Evolutionary conservation across 495 filamentous ascomycete species (phyloP).

Genomic region (Monascus purpureus): DNA sequence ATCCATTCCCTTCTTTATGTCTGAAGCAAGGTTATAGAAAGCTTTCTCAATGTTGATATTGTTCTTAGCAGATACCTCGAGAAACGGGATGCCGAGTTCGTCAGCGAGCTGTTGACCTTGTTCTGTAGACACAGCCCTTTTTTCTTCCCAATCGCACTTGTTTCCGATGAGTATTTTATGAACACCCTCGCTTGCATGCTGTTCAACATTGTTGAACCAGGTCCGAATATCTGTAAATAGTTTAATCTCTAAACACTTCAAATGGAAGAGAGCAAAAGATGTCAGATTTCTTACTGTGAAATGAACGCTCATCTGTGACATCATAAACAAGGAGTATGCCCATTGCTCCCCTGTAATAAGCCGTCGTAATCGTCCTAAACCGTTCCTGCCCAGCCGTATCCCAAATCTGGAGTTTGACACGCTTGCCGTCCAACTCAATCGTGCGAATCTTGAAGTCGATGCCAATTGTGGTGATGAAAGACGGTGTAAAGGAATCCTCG

Average conservation of each 20-base stretch:
- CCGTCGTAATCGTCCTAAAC: conserved; percentile 96
- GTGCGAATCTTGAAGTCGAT: conserved; percentile 99
- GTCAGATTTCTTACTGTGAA: conserved; percentile 64
- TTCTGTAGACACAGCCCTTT: conserved; percentile 83
- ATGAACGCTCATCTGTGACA: conserved; percentile 92
- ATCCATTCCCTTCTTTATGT: conserved; percentile 81
- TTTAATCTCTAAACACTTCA: too few species aligned
- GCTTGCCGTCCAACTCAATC: conserved; percentile 95
- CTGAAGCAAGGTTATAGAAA: conserved; percentile 85
- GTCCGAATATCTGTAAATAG: conserved; percentile 99
- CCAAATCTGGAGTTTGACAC: conserved; percentile 98
- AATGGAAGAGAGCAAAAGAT: too few species aligned
- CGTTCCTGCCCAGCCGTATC: conserved; percentile 96
- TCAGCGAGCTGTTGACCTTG: conserved; percentile 86
- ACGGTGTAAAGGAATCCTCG: conserved; percentile 95
- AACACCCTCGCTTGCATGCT: conserved; percentile 96
- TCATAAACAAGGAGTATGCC: conserved; percentile 97
- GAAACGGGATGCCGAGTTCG: conserved; percentile 94
- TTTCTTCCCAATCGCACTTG: conserved; percentile 99
- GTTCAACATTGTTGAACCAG: conserved; percentile 98
- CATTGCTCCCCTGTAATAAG: conserved; percentile 97
- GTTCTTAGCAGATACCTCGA: conserved; percentile 95
- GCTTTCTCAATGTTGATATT: conserved; percentile 99
- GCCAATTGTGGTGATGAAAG: conserved; percentile 98
- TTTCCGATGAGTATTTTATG: conserved; percentile 99